Evolutionary conservation across 345 rosid genomes (phyloP).

Genomic region (Crucihimalaya himalaica): DNA sequence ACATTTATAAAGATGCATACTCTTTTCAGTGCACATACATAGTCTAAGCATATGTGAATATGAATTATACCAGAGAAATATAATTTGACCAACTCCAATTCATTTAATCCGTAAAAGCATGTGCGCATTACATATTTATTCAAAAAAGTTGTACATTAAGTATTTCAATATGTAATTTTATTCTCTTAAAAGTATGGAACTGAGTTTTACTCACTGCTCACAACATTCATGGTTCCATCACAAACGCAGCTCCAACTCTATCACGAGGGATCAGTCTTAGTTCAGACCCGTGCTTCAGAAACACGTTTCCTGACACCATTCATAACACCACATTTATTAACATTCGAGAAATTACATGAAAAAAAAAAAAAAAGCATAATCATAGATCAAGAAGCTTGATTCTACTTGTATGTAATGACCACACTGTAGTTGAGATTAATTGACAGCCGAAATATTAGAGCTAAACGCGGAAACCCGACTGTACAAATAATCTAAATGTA

Average conservation of each 20-base stretch:
- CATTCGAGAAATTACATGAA: neutral
- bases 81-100: neutral
- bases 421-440: neutral
- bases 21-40: neutral
- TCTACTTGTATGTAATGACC: neutral
- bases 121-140: conserved; percentile 25
- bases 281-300: conserved; percentile 94
- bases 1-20: too few relatives aligned
- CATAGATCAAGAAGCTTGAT: neutral
- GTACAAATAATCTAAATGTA: neutral
- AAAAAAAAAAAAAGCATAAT: neutral
- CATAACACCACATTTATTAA: conserved; percentile 8
- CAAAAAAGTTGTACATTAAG: neutral
- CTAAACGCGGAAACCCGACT: neutral
- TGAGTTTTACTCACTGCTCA: neutral
- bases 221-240: conserved; percentile 2
- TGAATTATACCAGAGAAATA: neutral
- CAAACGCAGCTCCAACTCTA: conserved; percentile 69
- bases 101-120: neutral
- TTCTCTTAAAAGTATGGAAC: neutral
- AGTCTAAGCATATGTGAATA: neutral
- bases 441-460: neutral
- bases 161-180: neutral
- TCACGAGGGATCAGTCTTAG: conserved; percentile 96
- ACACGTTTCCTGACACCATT: conserved; percentile 73